Base-by-base conservation (phyloP, 2,329 filamentous ascomycete genomes). In the Alternaria arbusti region DNA sequence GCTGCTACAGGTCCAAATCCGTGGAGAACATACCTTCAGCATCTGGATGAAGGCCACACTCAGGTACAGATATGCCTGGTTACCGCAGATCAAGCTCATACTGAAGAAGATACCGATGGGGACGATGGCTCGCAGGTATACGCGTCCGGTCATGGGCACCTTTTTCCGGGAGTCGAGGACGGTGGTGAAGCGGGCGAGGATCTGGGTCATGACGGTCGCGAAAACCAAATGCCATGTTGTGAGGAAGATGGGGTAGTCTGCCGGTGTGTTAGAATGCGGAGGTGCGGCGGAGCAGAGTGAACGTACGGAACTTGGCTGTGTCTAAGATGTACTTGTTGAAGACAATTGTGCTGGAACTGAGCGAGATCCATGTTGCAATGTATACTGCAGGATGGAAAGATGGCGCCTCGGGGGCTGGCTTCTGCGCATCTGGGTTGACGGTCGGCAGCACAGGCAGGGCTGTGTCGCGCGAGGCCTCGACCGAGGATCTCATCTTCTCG, bases 261-360 rank as follows among this genome's bases (percentile, higher is more conserved):
- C 49, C 28, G 52, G 5, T 7, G n/a, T 59, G 73, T 82, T 70
- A 82, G 77, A 62, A 63, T 63, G 46, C 46, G 36, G 50, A 30
- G 57, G 44, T 54, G 58, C 30, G 44, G 44, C 22, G 30, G 50
- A 26, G 47, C 28, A 43, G 57, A 11, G 52, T 52, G n/a, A 17
- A 80, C 90, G 85, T 86, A 93, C 91, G 88, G 85, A 97, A 97
- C 68, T 92, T 87, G 67, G 91, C 87, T 43, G 91, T 94, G 76
- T 95, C 90, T 67, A 98, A 87, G 76, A 99, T 93, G 89, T 93
- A 97, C 88, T 99, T 99, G 90, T 99, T 98, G 90, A 97, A 98
- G 66, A 99, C 86, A 80, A 99, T 99, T 78, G 98, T 94, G 74
- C 91, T 93, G 46, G 94, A 97, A 77, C 93, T 97, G 80, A 97